Conservation (phyloP, 2,329 filamentous ascomycete genomes). For the Verruconis gallopava region DNA sequence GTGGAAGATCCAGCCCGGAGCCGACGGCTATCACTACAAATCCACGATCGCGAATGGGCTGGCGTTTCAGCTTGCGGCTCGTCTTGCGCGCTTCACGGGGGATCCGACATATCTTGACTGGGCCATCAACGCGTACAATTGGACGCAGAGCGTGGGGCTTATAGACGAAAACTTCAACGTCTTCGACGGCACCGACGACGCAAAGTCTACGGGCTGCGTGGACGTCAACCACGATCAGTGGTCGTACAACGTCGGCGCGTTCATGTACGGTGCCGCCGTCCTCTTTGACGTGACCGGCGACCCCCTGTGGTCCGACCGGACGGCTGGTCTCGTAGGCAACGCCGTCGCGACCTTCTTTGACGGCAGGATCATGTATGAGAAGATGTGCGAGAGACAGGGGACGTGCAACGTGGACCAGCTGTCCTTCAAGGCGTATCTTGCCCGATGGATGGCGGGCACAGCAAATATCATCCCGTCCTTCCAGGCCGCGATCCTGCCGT, state of each 20-base stretch:
- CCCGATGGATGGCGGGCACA: slow-evolving; percentile 46
- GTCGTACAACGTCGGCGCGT: slow-evolving; percentile 45
- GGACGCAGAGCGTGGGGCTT: slow-evolving; percentile 36
- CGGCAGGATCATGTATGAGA: slow-evolving; percentile 49
- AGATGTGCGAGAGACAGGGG: slow-evolving; percentile 47
- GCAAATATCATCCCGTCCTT: slow-evolving; percentile 31
- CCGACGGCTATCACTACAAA: slow-evolving; percentile 32
- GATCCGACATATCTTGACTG: slow-evolving; percentile 50
- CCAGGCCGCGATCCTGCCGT: slow-evolving; percentile 23
- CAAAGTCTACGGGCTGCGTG: slow-evolving; percentile 26
- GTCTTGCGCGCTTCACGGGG: slow-evolving; percentile 23
- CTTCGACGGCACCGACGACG: slow-evolving; percentile 32
- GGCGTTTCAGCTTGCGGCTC: slow-evolving; percentile 37
- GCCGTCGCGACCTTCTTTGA: slow-evolving; percentile 39
- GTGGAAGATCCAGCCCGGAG: slow-evolving; percentile 32
- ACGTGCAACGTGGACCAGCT: slow-evolving; percentile 59
- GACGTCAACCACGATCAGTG: slow-evolving; percentile 40
- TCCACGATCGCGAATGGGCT: slow-evolving; percentile 38
- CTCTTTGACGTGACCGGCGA: slow-evolving; percentile 41
- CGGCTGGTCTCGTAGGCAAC: slow-evolving; percentile 45
- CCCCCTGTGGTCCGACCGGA: slow-evolving; percentile 42
- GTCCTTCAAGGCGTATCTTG: slow-evolving; percentile 63
- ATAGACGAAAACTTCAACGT: slow-evolving; percentile 39
- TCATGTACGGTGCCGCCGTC: slow-evolving; percentile 40
- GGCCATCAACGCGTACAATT: slow-evolving; percentile 31